Evolutionary conservation across 495 filamentous ascomycete species (phyloP), one percentile per base, ranked within the genome.

Genomic region (Penicillium flavigenum): DNA sequence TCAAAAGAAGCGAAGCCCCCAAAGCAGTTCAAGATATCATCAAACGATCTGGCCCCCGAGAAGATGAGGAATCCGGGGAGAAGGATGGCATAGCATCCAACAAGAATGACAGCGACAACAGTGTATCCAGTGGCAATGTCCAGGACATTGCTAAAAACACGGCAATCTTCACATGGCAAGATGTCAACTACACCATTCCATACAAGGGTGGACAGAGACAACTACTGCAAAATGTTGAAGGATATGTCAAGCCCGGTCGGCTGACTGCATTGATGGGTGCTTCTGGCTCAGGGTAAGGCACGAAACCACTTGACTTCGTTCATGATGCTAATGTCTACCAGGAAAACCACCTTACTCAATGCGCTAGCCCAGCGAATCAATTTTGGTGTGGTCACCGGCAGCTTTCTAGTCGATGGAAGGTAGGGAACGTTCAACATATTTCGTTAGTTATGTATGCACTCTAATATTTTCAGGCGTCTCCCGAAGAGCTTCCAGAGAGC

Each of bases 161-260:
- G 12, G 78, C 81, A 1, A 68, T 95, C 26, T 86, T 95, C 60
- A 93, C 89, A 0, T 95, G 86, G 85, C 84, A 88, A 59, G 75
- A 88, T 57, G 83, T 96, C 39, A 86, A 84, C 64, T 96, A 94
- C 62, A 85, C 78, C 1, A 88, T 92, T 42, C 84, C 85, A 11
- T 80, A 79, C 63, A 77, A 86, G 36, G 79, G 76, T 34, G 82
- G 84, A 1, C 74, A 86, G 57, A 79, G 77, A 45, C 75, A 79
- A 34, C 66, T 91, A 1, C 68, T 92, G 6, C 70, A 83, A 22
- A 73, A 87, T 63, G 83, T 90, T 5, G 77, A 85, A 57, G 88
- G 88, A 47, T 89, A 80, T 63, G 86, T 90, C 17, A 82, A 82
- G 52, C 88, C 88, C 12, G 87, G 88, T 14, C 85, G 79, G 46